Conservation (phyloP, 768 basidiomycete species). For the Leccinum boreale region DNA sequence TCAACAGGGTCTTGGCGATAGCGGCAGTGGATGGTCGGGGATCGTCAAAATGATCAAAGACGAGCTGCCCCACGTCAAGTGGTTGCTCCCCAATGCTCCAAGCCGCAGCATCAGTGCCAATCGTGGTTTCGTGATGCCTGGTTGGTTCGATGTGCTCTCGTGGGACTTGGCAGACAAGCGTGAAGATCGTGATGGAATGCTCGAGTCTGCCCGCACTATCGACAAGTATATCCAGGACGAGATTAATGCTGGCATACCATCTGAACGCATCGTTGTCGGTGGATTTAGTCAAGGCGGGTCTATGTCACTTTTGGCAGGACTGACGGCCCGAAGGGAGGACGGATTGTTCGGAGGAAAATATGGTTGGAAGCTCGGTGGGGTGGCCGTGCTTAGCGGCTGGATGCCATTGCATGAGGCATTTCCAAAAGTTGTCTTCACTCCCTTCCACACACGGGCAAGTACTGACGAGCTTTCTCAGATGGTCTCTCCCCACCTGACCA, state of each 20-base stretch:
- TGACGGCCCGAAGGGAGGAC: slow-evolving; percentile 34
- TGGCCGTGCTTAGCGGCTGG: slow-evolving; percentile 78
- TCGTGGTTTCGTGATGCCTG: slow-evolving; percentile 65
- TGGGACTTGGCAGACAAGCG: slow-evolving; percentile 51
- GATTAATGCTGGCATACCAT: slow-evolving; percentile 63
- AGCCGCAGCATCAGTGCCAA: slow-evolving; percentile 69
- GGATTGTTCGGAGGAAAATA: slow-evolving; percentile 27
- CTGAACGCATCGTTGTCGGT: slow-evolving; percentile 75
- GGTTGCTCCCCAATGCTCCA: slow-evolving; percentile 52
- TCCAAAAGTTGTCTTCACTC: slow-evolving; percentile 49
- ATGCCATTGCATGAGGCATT: slow-evolving; percentile 65
- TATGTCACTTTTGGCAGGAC: slow-evolving; percentile 72
- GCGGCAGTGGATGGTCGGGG: slow-evolving; percentile 72
- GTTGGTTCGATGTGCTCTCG: slow-evolving; percentile 78
- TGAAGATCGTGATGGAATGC: slow-evolving; percentile 67
- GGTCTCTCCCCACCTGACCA: slow-evolving; percentile 52
- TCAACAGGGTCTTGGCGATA: slow-evolving; percentile 69
- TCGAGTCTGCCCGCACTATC: slow-evolving; percentile 56
- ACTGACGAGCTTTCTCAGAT: slow-evolving; percentile 42
- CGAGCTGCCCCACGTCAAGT: slow-evolving; percentile 74
- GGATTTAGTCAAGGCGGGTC: slow-evolving; percentile 88
- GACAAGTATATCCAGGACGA: slow-evolving; percentile 72
- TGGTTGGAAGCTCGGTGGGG: slow-evolving; percentile 66
- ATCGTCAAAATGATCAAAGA: slow-evolving; percentile 67
- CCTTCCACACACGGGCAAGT: background rate